phyloP scores from a whole-genome alignment of 805 yeast genomes.

The Yarrowia hollandica region DNA sequence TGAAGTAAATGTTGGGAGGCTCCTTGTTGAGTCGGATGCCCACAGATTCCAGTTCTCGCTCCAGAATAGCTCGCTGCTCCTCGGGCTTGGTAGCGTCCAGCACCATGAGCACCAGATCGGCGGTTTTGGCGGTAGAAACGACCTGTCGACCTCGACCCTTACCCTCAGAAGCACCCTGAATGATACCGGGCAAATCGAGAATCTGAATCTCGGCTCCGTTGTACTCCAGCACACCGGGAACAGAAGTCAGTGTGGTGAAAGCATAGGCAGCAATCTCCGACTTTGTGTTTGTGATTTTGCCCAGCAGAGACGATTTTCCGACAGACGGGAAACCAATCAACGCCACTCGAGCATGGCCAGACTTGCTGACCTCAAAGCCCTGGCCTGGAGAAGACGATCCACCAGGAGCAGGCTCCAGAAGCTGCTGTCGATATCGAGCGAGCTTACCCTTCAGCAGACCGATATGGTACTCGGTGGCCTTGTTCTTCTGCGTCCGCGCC shows the following conservation, averaged over 20 bases:
- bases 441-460: conserved; percentile 93
- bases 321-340: conserved; percentile 97
- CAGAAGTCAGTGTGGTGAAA: conserved; percentile 93
- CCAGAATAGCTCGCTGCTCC: conserved; percentile 83
- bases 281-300: conserved; percentile 88
- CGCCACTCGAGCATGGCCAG: conserved; percentile 95
- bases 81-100: conserved; percentile 93
- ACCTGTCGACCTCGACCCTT: conserved; percentile 98
- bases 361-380: conserved; percentile 91
- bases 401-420: conserved; percentile 85
- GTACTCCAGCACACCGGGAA: conserved; percentile 92
- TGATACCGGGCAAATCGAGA: conserved; percentile 97
- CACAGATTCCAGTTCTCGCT: conserved; percentile 86
- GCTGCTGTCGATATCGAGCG: conserved; percentile 87
- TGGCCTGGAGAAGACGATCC: conserved; percentile 68
- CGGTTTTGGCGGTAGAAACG: conserved; percentile 92
- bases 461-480: conserved; percentile 96
- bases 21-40: conserved; percentile 85
- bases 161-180: conserved; percentile 94
- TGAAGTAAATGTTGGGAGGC: conserved; percentile 77
- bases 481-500: conserved; percentile 93
- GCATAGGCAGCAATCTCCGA: conserved; percentile 95
- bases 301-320: conserved; percentile 88
- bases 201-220: conserved; percentile 97
- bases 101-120: conserved; percentile 89